Conservation (phyloP, 495 filamentous ascomycete species). For the Letharia lupina region DNA sequence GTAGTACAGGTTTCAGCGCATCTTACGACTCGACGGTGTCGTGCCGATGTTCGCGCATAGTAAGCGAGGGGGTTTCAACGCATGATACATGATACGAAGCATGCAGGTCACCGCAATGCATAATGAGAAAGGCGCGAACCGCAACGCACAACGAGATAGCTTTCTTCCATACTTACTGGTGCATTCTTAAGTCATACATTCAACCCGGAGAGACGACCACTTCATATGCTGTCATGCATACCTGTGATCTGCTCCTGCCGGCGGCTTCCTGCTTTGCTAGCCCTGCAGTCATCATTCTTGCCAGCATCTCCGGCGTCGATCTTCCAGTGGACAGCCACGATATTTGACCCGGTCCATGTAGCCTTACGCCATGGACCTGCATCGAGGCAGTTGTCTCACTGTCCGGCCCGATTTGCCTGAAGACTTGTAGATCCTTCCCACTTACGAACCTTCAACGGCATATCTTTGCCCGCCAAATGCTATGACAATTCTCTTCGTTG, state of each 20-base stretch:
- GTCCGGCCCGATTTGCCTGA: background rate
- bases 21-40: background rate
- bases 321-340: background rate
- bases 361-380: background rate
- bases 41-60: background rate
- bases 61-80: background rate
- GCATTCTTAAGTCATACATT: background rate
- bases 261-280: background rate
- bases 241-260: background rate
- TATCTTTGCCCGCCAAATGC: background rate
- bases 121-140: background rate
- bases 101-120: background rate
- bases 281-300: background rate
- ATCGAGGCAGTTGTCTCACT: background rate
- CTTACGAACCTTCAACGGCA: no score
- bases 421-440: background rate
- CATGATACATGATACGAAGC: background rate
- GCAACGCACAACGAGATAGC: background rate
- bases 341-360: background rate
- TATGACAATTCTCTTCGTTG: no score
- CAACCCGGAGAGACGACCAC: background rate
- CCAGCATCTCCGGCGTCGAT: background rate
- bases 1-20: background rate
- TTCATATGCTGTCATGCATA: background rate
- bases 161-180: background rate